These are phyloP conservation scores for Pseudonectria buxi DNA, from an alignment of 2,329 filamentous ascomycete species.

Conservation along the genomic window DNA sequence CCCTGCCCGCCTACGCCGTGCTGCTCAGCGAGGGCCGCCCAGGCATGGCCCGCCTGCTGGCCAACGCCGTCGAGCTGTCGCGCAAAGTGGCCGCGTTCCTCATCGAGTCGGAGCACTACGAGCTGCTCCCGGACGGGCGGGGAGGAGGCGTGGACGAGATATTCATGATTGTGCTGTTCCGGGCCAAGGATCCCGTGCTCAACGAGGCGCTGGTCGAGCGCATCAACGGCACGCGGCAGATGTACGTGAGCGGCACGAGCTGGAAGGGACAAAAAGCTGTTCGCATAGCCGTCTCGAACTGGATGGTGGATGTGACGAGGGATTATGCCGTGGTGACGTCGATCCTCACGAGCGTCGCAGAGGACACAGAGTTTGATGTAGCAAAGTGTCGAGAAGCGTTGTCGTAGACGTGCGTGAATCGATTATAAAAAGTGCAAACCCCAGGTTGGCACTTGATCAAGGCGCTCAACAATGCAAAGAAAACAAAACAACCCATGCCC, in stretches of 20 bases:
- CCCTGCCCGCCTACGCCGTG: slow-evolving; percentile 80
- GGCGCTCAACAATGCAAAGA: background rate
- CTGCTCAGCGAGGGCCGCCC: slow-evolving; percentile 65
- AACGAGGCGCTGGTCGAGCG: slow-evolving; percentile 61
- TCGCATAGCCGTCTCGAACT: slow-evolving; percentile 81
- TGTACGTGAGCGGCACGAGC: slow-evolving; percentile 76
- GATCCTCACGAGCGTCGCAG: slow-evolving; percentile 50
- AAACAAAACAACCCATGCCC: too few species aligned
- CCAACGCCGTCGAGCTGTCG: slow-evolving; percentile 65
- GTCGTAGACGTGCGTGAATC: background rate
- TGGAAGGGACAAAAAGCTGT: slow-evolving; percentile 71
- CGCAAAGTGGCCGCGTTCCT: slow-evolving; percentile 61
- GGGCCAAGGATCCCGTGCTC: slow-evolving; percentile 54
- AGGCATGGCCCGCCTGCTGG: slow-evolving; percentile 64
- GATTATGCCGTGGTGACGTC: slow-evolving; percentile 60
- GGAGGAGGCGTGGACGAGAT: slow-evolving; percentile 47
- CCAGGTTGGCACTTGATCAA: too few species aligned
- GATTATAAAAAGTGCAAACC: background rate
- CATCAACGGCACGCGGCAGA: slow-evolving; percentile 66
- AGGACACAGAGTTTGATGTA: slow-evolving; percentile 24
- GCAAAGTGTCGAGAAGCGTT: slow-evolving; percentile 4
- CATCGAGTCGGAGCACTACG: slow-evolving; percentile 53
- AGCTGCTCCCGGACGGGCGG: slow-evolving; percentile 53
- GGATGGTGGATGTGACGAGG: slow-evolving; percentile 63
- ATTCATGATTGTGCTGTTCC: slow-evolving; percentile 66